Percentiles rank a stretch among this genome's conserved stretches.
These are phyloP conservation scores for Lanmaoa pseudosensibilis DNA, from an alignment of 768 basidiomycete genomes.

Conservation along the genomic window DNA sequence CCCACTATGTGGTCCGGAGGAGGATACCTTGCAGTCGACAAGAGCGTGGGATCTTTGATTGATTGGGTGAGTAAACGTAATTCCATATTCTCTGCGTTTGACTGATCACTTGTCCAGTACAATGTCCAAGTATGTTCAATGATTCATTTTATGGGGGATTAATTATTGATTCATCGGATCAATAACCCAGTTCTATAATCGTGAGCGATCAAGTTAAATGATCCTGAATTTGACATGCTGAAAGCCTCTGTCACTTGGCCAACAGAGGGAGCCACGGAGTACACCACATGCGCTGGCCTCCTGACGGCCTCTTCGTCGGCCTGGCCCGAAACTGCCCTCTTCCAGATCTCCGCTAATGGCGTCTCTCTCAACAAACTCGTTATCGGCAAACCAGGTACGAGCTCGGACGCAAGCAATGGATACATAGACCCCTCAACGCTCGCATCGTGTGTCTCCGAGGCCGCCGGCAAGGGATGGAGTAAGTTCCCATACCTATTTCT, in stretches of 20 bases:
- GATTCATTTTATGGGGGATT: background rate
- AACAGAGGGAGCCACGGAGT: constrained; percentile 60
- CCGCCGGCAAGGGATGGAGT: constrained; percentile 68
- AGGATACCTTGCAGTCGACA: constrained; percentile 42
- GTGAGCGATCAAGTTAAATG: constrained; percentile 7
- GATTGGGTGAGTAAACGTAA: constrained; percentile 38
- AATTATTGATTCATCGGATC: constrained; percentile 1
- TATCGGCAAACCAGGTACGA: constrained; percentile 53
- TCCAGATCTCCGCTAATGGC: constrained; percentile 52
- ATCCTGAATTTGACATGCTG: background rate
- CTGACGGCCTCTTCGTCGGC: constrained; percentile 54
- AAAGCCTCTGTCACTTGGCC: background rate
- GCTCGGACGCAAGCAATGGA: constrained; percentile 45
- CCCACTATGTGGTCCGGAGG: constrained; percentile 22
- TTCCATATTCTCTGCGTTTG: background rate
- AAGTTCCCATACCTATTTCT: constrained; percentile 26
- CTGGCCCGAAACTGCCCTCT: constrained; percentile 62
- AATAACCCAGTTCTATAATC: constrained; percentile 31
- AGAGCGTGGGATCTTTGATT: constrained; percentile 42
- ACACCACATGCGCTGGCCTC: constrained; percentile 61
- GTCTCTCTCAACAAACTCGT: constrained; percentile 51
- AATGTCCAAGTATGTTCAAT: constrained; percentile 40
- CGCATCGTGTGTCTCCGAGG: constrained; percentile 58
- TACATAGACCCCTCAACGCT: constrained; percentile 60
- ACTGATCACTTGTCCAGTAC: constrained; percentile 15